Evolutionary conservation across 306 rosid genomes (phyloP).

Genomic region (Rosa lucieae): DNA sequence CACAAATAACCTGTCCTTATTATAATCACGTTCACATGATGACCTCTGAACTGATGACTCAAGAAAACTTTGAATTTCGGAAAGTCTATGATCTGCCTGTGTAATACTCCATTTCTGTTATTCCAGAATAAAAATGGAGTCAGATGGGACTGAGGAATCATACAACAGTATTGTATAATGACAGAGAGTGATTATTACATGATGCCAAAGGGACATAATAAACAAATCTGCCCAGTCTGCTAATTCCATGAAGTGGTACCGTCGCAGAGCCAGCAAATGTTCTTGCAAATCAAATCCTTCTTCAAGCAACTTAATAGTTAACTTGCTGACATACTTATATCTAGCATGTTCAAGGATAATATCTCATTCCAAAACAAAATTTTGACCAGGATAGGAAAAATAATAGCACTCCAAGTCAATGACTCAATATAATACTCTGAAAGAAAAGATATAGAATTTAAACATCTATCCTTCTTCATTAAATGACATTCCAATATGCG

Average conservation of each 20-base stretch:
- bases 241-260: slow-evolving; percentile 88
- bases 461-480: not conserved
- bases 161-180: slow-evolving; percentile 17
- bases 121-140: slow-evolving; percentile 33
- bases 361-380: slow-evolving; percentile 23
- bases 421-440: not conserved
- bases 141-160: slow-evolving; percentile 22
- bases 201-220: slow-evolving; percentile 83
- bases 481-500: not conserved
- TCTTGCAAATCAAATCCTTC: slow-evolving; percentile 86
- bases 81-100: slow-evolving; percentile 74
- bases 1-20: slow-evolving; percentile 81
- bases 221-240: slow-evolving; percentile 99
- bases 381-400: slow-evolving; percentile 24
- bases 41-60: slow-evolving; percentile 91
- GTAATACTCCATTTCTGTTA: slow-evolving; percentile 77
- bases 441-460: not conserved
- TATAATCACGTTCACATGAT: slow-evolving; percentile 69
- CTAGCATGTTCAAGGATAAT: slow-evolving; percentile 58
- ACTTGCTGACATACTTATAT: slow-evolving; percentile 87
- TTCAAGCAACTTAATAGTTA: slow-evolving; percentile 81
- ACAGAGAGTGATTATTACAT: slow-evolving; percentile 37
- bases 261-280: slow-evolving; percentile 83
- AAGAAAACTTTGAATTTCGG: slow-evolving; percentile 86
- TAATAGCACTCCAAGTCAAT: not conserved